These are phyloP conservation scores for Exophiala mesophila DNA, from an alignment of 2,329 filamentous ascomycete genomes.

Conservation along the genomic window DNA sequence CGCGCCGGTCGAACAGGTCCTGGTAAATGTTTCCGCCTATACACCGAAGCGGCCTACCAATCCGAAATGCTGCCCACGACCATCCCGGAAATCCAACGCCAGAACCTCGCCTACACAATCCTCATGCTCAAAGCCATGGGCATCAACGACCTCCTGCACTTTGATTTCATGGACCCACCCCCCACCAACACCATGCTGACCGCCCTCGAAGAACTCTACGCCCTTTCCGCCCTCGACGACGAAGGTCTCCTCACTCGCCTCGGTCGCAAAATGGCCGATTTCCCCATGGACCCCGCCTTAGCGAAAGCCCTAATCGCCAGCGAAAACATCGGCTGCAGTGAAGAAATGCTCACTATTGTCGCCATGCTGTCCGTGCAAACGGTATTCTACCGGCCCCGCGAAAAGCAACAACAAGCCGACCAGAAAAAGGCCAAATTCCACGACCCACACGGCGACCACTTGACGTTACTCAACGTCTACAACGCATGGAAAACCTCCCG, in stretches of 20 bases:
- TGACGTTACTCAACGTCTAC: constrained; percentile 94
- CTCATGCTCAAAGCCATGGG: constrained; percentile 99
- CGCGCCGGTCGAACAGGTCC: constrained; percentile 91
- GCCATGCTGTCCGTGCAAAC: constrained; percentile 84
- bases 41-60: constrained; percentile 92
- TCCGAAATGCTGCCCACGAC: constrained; percentile 95
- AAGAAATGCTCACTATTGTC: constrained; percentile 91
- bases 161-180: constrained; percentile 98
- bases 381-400: constrained; percentile 92
- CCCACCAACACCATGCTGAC: constrained; percentile 97
- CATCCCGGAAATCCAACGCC: constrained; percentile 92
- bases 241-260: constrained; percentile 89
- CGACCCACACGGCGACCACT: constrained; percentile 87
- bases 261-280: constrained; percentile 96
- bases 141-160: constrained; percentile 93
- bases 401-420: constrained; percentile 93
- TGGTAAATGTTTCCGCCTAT: constrained; percentile 91
- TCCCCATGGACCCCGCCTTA: constrained; percentile 91
- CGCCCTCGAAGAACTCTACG: constrained; percentile 90
- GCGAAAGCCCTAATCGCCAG: constrained; percentile 87
- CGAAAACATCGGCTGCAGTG: constrained; percentile 81
- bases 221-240: constrained; percentile 84
- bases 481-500: constrained; percentile 89
- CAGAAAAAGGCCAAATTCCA: constrained; percentile 98
- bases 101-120: constrained; percentile 89